Evolutionary conservation across 345 rosid genomes (phyloP), one percentile per base, ranked within the genome.

Genomic region (Eucalyptus marginata): DNA sequence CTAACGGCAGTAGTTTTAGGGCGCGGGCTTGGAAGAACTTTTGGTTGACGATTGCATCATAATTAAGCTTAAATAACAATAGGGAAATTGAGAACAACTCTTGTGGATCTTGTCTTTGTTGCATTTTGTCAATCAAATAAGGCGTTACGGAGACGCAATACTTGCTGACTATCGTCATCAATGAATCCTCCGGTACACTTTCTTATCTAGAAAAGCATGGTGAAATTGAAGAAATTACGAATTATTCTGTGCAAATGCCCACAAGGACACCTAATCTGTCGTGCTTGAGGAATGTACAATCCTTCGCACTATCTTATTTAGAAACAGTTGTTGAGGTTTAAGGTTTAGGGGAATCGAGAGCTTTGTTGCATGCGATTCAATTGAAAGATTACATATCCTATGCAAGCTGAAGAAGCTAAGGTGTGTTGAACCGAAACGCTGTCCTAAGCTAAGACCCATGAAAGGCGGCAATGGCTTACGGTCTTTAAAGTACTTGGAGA

Each of bases 391-490:
- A 59, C 15, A 0, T 25, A 5, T 5, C 16, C 31, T 11, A 59
- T 59, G 58, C 58, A 54, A 54, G 24, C 4, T 54, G 58, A 54
- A 7, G 58, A 54, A 54, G 15, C 15, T 11, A 59, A 59, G 31
- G 66, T 3, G 7, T 27, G 27, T 27, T 59, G 66, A 59, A 59
- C 66, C 1, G 15, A 59, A 59, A 25, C 4, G 31, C 4, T 27
- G 31, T 59, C 66, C 66, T 25, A 54, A 59, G 66, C 66, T 59
- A 59, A 25, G 66, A 25, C n/a, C n/a, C 66, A 20, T 52, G 58
- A 20, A 20, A 54, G 24, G 25, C 25, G 0, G 25, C 10, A 54
- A 54, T 54, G 4, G 58, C 58, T 54, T 0, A 20, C 3, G 3
- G 58, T 54, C 25, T 20, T 54, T 54, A 52, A 20, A 54, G 58